Base-by-base conservation (phyloP, 805 yeast species). In the Suhomyces sp. region DNA sequence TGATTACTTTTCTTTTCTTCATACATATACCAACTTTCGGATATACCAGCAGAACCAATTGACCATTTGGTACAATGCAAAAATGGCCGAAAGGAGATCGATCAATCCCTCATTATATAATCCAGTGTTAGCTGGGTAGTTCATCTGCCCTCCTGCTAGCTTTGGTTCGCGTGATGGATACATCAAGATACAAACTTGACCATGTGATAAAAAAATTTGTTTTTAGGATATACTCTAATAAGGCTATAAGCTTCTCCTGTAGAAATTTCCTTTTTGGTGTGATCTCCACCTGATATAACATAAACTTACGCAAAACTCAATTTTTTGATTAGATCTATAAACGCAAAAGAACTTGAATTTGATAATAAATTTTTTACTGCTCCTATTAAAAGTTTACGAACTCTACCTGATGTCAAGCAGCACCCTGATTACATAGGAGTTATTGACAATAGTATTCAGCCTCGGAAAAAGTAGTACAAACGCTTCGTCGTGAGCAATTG, bases 71-170 rank as follows among this genome's bases (percentile, higher is more conserved):
- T 68, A 60, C 58, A 72, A 40, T 40, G 79, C 79, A 75, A 49
- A 73, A 75, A 75, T 75, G 79, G 79, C 79, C 70, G 71, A 75
- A 75, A 69, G 78, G 68, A 75, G 77, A 75, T 51, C 51, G 60
- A 60, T 12, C 31, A 39, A 21, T 37, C 65, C 67, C 54, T 59
- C 68, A 64, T 62, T 66, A 61, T 64, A 68, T 66, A 72, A 73
- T 73, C 75, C 69, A 67, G 58, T 24, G 51, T 58, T 47, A 22
- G 50, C 35, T 46, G 50, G 41, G 21, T 15, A 24, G 24, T n/a
- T 39, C 17, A 37, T 12, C 27, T 25, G 19, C 27, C 40, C n/a
- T 21, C 6, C 24, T 51, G 25, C 55, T 60, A 55, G 54, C 44
- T 54, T 54, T 68, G 72, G 75, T 75, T 75, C 78, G 78, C 78